phyloP scores from a whole-genome alignment of 768 basidiomycete genomes.

The Chalciporus sphaerocephalus region DNA sequence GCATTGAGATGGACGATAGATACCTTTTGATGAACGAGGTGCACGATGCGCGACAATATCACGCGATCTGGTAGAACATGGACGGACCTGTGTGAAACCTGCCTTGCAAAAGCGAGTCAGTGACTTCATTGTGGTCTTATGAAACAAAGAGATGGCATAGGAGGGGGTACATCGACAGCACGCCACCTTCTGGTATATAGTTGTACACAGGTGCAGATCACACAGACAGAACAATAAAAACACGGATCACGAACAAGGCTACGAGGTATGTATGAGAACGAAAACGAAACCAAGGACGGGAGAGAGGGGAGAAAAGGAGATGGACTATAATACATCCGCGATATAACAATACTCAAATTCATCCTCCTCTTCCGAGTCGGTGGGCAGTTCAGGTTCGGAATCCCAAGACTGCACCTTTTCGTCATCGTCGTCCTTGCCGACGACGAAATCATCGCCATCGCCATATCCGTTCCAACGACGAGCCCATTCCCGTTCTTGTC shows the following conservation, averaged over 20 bases:
- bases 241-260: not conserved
- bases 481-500: constrained; percentile 22
- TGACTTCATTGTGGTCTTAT: not conserved
- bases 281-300: too few relatives aligned
- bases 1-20: too few relatives aligned
- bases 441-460: not conserved
- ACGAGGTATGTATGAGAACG: not conserved
- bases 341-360: constrained; percentile 26
- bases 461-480: not conserved
- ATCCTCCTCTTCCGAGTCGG: constrained; percentile 25
- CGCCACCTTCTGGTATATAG: not conserved
- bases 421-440: constrained; percentile 1
- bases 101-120: not conserved
- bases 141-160: not conserved
- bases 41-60: too few relatives aligned
- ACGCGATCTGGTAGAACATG: too few relatives aligned
- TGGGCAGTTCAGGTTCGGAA: constrained; percentile 20
- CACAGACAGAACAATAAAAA: not conserved
- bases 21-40: too few relatives aligned
- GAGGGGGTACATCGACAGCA: too few relatives aligned
- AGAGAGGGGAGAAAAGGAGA: not conserved
- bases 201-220: not conserved
- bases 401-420: constrained; percentile 14
- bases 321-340: constrained; percentile 2
- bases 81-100: too few relatives aligned